phyloP scores from a whole-genome alignment of 2,329 filamentous ascomycete genomes.

The Neofusicoccum sp. region DNA sequence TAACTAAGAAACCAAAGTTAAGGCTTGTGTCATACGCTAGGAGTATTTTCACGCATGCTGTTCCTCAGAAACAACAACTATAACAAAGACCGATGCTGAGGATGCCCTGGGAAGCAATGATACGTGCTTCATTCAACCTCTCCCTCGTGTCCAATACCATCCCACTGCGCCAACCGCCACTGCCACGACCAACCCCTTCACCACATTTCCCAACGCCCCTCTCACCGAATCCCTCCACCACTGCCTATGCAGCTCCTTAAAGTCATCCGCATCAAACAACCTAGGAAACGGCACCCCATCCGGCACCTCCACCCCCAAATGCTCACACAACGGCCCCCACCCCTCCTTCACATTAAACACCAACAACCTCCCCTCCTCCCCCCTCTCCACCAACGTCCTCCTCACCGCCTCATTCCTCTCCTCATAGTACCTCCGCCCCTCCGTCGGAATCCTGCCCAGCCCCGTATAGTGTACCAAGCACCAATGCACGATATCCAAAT shows the following conservation, averaged over 20 bases:
- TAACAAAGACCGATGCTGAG: too few species aligned
- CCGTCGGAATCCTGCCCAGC: neutral
- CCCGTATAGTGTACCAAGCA: neutral
- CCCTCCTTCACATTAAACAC: neutral
- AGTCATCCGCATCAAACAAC: neutral
- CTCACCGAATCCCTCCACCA: neutral
- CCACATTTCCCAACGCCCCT: neutral
- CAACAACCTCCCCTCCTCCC: neutral
- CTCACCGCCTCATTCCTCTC: neutral
- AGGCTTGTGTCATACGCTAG: too few species aligned
- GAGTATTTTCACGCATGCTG: too few species aligned
- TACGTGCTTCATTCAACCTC: too few species aligned
- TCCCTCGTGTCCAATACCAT: too few species aligned
- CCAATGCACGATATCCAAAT: neutral
- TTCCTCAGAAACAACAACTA: too few species aligned
- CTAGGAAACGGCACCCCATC: neutral
- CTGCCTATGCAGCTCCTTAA: neutral
- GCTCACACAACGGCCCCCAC: neutral
- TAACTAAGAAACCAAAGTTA: too few species aligned
- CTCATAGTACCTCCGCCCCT: neutral
- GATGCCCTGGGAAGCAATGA: too few species aligned
- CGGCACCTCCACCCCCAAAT: neutral
- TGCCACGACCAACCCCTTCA: neutral
- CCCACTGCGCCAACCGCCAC: neutral
- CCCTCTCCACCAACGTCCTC: too few species aligned